Evolutionary conservation across 169 alveolate species (phyloP), one percentile per base, ranked within the genome.

Genomic region (Condylostoma magnum): DNA sequence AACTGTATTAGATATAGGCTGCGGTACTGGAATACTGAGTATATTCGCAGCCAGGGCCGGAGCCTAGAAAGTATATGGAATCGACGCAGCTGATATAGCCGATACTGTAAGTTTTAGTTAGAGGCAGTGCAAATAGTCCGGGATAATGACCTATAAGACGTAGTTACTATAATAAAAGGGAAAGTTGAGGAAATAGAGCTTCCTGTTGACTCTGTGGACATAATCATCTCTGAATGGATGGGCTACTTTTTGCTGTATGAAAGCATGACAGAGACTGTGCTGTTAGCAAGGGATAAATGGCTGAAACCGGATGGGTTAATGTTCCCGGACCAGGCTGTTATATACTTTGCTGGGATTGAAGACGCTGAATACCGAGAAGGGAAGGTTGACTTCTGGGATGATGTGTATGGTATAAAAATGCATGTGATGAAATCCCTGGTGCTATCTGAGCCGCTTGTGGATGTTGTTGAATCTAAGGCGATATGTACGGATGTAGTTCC

Each of bases 341-440:
- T 98, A 81, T 93, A 85, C 70, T 71, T 96, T 4, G 97, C 99
- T 10, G 99, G 97, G n/a, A 95, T 98, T 43, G 99, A 97, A 78
- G 99, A 98, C 80, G 97, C 94, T 3, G 96, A 95, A 79, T 96
- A 94, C 89, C 96, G 95, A 83, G 91, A 50, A 50, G 93, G 93
- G 54, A 98, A 96, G 86, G 72, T 95, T 58, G 97, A 92, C 57
- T 95, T 85, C 82, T 98, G 99, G 99, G 90, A 92, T 63, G 90
- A 92, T 78, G 97, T 96, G 33, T 97, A 97, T 82, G 98, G 97
- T 28, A 91, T 97, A 65, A 96, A 98, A 12, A 50, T 50, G 50
- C 90, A 93, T 20, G 70, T 76, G 31, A 84, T 90, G 85, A 75
- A 83, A 2, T 92, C 93, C 12, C 89, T 82, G 52, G 80, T 69